Evolutionary conservation across 2,329 filamentous ascomycete genomes (phyloP).

Genomic region (Aspergillus candidus): DNA sequence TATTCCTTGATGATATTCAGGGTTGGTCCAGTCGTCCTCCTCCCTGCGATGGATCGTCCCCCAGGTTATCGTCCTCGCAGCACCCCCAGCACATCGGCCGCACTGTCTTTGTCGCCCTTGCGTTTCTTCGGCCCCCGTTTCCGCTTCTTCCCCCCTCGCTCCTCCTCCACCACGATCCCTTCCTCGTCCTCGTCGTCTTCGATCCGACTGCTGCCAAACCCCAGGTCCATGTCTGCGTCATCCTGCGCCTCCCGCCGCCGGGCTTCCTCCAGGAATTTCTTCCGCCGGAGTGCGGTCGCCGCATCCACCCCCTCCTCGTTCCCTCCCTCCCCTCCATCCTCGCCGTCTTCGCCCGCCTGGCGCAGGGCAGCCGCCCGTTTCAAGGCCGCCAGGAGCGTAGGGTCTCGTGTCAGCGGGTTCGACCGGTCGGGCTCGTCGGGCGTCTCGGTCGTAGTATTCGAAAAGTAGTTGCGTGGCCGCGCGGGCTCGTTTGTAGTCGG

Average conservation of each 20-base stretch:
- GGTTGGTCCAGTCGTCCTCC: too few relatives aligned
- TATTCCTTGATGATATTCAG: too few relatives aligned
- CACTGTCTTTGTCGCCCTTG: slow-evolving; percentile 57
- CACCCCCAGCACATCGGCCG: slow-evolving; percentile 71
- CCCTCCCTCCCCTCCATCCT: slow-evolving; percentile 31
- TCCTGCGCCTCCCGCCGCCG: slow-evolving; percentile 62
- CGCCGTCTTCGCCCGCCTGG: slow-evolving; percentile 40
- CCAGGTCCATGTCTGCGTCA: slow-evolving; percentile 86
- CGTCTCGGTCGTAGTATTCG: slow-evolving; percentile 40
- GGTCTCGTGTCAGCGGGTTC: slow-evolving; percentile 57
- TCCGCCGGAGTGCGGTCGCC: slow-evolving; percentile 62
- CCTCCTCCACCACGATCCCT: slow-evolving; percentile 52
- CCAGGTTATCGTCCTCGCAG: slow-evolving; percentile 53
- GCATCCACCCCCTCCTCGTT: slow-evolving; percentile 46
- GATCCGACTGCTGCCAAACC: slow-evolving; percentile 81
- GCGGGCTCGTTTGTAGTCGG: slow-evolving; percentile 10
- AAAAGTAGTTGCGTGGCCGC: slow-evolving; percentile 45
- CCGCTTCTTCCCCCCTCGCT: slow-evolving; percentile 34
- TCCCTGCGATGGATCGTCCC: too few relatives aligned
- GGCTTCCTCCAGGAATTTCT: slow-evolving; percentile 64
- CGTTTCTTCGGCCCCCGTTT: slow-evolving; percentile 52
- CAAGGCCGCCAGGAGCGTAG: slow-evolving; percentile 73
- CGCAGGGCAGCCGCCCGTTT: slow-evolving; percentile 70
- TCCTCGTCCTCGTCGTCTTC: slow-evolving; percentile 75
- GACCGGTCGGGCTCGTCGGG: slow-evolving; percentile 43